Evolutionary conservation across 495 filamentous ascomycete species (phyloP).

Genomic region (Talaromyces adpressus): DNA sequence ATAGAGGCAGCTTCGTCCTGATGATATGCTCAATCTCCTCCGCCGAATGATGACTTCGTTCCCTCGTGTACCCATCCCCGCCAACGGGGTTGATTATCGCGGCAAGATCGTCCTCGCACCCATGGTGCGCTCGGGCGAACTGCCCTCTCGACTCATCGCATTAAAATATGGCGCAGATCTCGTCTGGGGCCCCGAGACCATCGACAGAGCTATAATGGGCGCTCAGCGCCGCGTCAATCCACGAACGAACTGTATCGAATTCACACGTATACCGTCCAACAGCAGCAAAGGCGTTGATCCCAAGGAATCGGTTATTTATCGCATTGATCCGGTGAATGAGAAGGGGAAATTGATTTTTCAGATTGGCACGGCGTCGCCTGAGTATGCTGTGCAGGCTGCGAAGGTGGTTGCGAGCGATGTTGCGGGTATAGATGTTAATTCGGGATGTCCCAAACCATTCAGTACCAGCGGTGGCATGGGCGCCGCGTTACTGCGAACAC

Average conservation of each 20-base stretch:
- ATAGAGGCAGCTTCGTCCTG: not conserved
- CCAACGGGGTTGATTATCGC: slow-evolving; percentile 85
- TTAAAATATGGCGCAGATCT: slow-evolving; percentile 94
- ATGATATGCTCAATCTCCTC: slow-evolving; percentile 39
- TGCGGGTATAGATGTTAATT: slow-evolving; percentile 91
- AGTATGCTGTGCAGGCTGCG: slow-evolving; percentile 75
- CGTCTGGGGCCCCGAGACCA: slow-evolving; percentile 95
- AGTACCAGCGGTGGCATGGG: slow-evolving; percentile 90
- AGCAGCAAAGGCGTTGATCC: slow-evolving; percentile 35
- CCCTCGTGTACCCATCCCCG: slow-evolving; percentile 70
- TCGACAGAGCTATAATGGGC: slow-evolving; percentile 86
- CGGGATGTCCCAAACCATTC: slow-evolving; percentile 95
- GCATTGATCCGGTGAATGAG: slow-evolving; percentile 71
- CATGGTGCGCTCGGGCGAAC: slow-evolving; percentile 94
- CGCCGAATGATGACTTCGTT: slow-evolving; percentile 49
- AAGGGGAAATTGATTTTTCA: slow-evolving; percentile 74
- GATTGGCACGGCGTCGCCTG: slow-evolving; percentile 76
- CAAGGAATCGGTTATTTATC: slow-evolving; percentile 72
- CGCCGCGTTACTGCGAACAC: slow-evolving; percentile 75
- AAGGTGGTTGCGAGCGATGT: slow-evolving; percentile 79
- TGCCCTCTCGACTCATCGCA: slow-evolving; percentile 79
- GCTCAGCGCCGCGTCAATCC: slow-evolving; percentile 68
- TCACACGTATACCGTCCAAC: slow-evolving; percentile 66
- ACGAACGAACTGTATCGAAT: slow-evolving; percentile 62
- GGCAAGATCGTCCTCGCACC: slow-evolving; percentile 91